Evolutionary conservation across 106 monocot species (phyloP).

Genomic region (Apostasia ramifera): DNA sequence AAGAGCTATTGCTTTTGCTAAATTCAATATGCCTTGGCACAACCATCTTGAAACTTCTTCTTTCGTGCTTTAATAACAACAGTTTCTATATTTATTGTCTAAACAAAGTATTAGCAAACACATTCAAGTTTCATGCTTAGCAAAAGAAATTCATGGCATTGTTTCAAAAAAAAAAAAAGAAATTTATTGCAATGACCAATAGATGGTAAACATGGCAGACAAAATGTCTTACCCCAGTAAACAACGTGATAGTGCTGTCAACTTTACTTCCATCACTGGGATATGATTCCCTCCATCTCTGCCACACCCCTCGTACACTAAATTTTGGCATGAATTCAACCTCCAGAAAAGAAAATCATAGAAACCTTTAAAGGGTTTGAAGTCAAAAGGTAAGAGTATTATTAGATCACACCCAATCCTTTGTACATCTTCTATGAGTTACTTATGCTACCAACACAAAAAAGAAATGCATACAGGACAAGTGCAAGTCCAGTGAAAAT

Average conservation of each 20-base stretch:
- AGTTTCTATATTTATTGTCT: no score
- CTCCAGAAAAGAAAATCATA: conserved; percentile 25
- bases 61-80: no score
- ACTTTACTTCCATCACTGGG: conserved; percentile 59
- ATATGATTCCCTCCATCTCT: conserved; percentile 92
- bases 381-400: not conserved
- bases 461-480: not conserved
- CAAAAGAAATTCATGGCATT: no score
- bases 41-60: no score
- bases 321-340: conserved; percentile 99
- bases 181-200: not conserved
- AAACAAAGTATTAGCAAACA: no score
- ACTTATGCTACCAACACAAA: not conserved
- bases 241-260: conserved; percentile 78
- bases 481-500: not conserved
- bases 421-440: no score
- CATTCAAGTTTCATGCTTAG: no score
- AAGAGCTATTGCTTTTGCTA: no score
- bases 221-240: conserved; percentile 66
- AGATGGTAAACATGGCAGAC: not conserved
- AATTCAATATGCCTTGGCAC: no score
- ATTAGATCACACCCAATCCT: not conserved
- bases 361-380: conserved; percentile 1
- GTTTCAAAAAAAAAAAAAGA: not conserved
- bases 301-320: conserved; percentile 95